Conservation (phyloP, 371 early-diverging fungal genomes). For the Vairimorpha necatrix region DNA sequence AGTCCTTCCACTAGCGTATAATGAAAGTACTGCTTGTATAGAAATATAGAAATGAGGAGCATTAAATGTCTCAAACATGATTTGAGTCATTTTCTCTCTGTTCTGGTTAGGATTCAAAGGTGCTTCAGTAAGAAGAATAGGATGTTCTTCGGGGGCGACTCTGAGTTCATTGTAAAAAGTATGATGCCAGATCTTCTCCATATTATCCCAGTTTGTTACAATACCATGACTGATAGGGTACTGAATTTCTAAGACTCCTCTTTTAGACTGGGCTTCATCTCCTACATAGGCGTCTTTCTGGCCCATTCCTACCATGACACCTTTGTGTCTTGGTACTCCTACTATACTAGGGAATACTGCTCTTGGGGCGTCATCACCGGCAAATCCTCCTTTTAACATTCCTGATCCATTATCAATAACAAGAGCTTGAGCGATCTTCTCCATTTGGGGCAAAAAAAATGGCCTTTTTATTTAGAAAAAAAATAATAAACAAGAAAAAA, state of each 20-base stretch:
- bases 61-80: slow-evolving; percentile 99
- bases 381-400: slow-evolving; percentile 99
- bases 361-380: slow-evolving; percentile 98
- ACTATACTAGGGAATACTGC: slow-evolving; percentile 96
- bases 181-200: slow-evolving; percentile 99
- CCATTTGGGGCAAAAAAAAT: slow-evolving; percentile 49
- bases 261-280: slow-evolving; percentile 98
- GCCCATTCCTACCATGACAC: slow-evolving; percentile 99
- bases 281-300: slow-evolving; percentile 99
- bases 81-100: slow-evolving; percentile 99
- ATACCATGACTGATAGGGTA: slow-evolving; percentile 99
- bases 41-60: slow-evolving; percentile 95
- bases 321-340: slow-evolving; percentile 94
- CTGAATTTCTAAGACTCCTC: slow-evolving; percentile 95
- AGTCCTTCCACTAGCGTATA: slow-evolving; percentile 96
- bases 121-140: slow-evolving; percentile 95
- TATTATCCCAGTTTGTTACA: slow-evolving; percentile 99
- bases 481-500: not conserved
- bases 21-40: slow-evolving; percentile 92
- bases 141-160: slow-evolving; percentile 88
- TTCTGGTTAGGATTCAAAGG: slow-evolving; percentile 98
- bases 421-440: slow-evolving; percentile 61
- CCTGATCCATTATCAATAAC: slow-evolving; percentile 98
- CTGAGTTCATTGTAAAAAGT: slow-evolving; percentile 83
- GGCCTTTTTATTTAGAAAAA: slow-evolving; percentile 25